Evolutionary conservation across 1,284 basidiomycete genomes (phyloP).

Genomic region (Naganishia liquefaciens): DNA sequence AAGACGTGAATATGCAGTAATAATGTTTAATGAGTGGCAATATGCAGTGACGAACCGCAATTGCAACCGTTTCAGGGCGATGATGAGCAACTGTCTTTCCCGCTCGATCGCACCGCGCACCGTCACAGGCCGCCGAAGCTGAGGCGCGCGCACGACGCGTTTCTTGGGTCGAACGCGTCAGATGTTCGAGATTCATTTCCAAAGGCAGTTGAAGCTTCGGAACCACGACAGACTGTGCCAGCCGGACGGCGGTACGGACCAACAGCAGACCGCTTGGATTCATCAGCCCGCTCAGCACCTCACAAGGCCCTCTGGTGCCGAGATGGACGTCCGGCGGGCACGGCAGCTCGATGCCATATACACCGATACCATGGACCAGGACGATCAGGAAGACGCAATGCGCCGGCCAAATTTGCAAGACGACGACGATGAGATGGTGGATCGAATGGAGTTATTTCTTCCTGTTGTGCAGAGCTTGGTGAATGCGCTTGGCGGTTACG

Average conservation of each 20-base stretch:
- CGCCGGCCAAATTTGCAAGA: background rate
- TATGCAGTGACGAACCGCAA: too few relatives aligned
- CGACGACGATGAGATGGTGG: slow-evolving; percentile 38
- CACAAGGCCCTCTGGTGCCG: background rate
- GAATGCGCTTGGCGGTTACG: slow-evolving; percentile 53
- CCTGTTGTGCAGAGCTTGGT: slow-evolving; percentile 51
- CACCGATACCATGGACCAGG: slow-evolving; percentile 19
- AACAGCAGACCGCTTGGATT: background rate
- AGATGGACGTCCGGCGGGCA: slow-evolving; percentile 15
- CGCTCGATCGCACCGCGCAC: slow-evolving; percentile 1
- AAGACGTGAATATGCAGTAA: too few relatives aligned
- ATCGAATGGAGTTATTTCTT: slow-evolving; percentile 47
- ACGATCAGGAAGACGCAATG: slow-evolving; percentile 21
- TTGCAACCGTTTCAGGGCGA: too few relatives aligned
- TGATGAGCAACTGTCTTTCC: too few relatives aligned
- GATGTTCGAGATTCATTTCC: background rate
- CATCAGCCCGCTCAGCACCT: background rate
- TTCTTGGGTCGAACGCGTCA: background rate
- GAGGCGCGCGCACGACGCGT: background rate
- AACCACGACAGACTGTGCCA: too few relatives aligned
- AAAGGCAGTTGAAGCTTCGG: background rate
- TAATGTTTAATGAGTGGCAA: too few relatives aligned
- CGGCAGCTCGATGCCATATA: slow-evolving; percentile 22
- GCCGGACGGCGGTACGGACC: too few relatives aligned
- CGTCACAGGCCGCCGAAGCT: background rate